Percentiles rank a stretch among this genome's conserved stretches.
phyloP scores from a whole-genome alignment of 139 green algal species.

The Chlorella sorokiniana region DNA sequence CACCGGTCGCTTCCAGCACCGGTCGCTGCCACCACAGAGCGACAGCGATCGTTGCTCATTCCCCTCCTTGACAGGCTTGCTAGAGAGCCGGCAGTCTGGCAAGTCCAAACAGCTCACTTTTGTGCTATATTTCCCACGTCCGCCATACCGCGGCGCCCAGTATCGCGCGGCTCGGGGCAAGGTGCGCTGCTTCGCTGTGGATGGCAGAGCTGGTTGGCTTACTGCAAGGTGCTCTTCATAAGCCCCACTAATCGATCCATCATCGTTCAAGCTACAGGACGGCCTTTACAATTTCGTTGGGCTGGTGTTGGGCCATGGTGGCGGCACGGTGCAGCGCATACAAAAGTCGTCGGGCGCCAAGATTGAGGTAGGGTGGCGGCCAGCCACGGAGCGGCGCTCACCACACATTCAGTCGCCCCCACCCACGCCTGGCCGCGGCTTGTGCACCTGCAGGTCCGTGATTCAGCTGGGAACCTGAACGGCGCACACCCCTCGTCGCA shows the following conservation, averaged over 20 bases:
- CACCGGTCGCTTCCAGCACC: too few species aligned
- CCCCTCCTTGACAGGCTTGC: background rate
- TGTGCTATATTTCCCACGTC: constrained; percentile 11
- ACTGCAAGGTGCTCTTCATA: background rate
- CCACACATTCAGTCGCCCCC: background rate
- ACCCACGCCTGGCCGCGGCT: background rate
- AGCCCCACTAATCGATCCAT: too few species aligned
- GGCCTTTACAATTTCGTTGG: constrained; percentile 27
- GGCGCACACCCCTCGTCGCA: constrained; percentile 17
- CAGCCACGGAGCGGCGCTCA: background rate
- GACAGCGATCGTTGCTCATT: background rate
- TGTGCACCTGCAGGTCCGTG: constrained; percentile 7
- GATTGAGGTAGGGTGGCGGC: background rate
- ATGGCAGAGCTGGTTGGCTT: too few species aligned
- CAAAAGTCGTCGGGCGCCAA: constrained; percentile 11
- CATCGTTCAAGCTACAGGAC: too few species aligned
- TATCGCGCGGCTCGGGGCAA: constrained; percentile 21
- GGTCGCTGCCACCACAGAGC: too few species aligned
- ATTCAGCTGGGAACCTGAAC: constrained; percentile 22
- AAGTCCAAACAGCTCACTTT: constrained; percentile 7
- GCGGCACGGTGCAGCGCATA: constrained; percentile 27
- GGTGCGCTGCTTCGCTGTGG: background rate
- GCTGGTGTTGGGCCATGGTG: constrained; percentile 26
- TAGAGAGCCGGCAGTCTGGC: background rate
- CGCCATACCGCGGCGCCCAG: constrained; percentile 15